A percentile compares a stretch with the other conserved stretches of the same genome.
Conservation (phyloP, 495 filamentous ascomycete species). For the Xylaria scruposa region DNA sequence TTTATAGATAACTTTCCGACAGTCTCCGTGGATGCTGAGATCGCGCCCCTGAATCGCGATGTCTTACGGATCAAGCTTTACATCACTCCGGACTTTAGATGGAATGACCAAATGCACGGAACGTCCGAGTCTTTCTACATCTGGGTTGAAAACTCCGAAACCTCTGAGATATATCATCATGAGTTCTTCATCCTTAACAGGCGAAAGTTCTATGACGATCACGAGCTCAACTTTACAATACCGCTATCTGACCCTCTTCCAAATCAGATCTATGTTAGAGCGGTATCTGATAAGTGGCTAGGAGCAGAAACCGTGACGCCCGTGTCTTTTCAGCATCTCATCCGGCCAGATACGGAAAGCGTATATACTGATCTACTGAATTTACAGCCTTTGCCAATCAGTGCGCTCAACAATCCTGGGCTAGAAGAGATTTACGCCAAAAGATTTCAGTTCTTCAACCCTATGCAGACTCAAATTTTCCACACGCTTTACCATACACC, state of each 20-base stretch:
- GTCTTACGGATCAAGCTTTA: slow-evolving; percentile 86
- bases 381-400: slow-evolving; percentile 87
- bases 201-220: slow-evolving; percentile 88
- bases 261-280: slow-evolving; percentile 92
- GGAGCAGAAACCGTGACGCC: slow-evolving; percentile 96
- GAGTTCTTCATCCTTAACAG: slow-evolving; percentile 93
- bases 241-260: slow-evolving; percentile 91
- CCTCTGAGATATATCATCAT: slow-evolving; percentile 96
- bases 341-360: slow-evolving; percentile 95
- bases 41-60: slow-evolving; percentile 93
- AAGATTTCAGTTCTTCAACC: slow-evolving; percentile 95
- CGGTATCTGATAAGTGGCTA: slow-evolving; percentile 94
- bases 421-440: slow-evolving; percentile 87
- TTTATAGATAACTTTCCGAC: slow-evolving; percentile 92
- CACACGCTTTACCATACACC: slow-evolving; percentile 91
- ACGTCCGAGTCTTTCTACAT: slow-evolving; percentile 96
- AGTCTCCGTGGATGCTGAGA: slow-evolving; percentile 86
- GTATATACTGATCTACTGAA: slow-evolving; percentile 94
- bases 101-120: slow-evolving; percentile 96
- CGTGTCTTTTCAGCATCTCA: slow-evolving; percentile 96
- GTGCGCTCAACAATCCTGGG: slow-evolving; percentile 83
- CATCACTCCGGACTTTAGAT: slow-evolving; percentile 87
- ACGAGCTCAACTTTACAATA: slow-evolving; percentile 98
- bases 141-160: slow-evolving; percentile 99
- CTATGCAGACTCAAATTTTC: slow-evolving; percentile 99